Percentiles rank a stretch among this genome's conserved stretches.
Evolutionary conservation across 208 protist species (phyloP).

Genomic region (Crithidia brevicula): DNA sequence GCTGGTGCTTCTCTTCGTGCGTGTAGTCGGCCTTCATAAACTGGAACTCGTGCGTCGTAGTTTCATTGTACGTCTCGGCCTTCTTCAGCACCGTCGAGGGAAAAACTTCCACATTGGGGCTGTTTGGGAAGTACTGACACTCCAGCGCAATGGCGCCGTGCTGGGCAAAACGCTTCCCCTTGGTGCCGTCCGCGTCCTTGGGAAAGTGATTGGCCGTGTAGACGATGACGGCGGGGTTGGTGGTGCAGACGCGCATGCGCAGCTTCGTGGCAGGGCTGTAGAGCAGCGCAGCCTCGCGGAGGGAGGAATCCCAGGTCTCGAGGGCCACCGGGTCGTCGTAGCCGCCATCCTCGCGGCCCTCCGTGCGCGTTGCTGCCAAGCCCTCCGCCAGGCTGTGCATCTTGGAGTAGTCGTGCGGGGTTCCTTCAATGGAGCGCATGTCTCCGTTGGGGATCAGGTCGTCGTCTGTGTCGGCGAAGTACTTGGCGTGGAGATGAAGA

Average conservation of each 20-base stretch:
- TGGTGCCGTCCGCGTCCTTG: slow-evolving; percentile 47
- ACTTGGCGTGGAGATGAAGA: slow-evolving; percentile 50
- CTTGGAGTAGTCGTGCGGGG: slow-evolving; percentile 62
- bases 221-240: slow-evolving; percentile 63
- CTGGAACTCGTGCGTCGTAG: slow-evolving; percentile 67
- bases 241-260: slow-evolving; percentile 68
- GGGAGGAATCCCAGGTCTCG: slow-evolving; percentile 69
- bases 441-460: slow-evolving; percentile 47
- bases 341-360: slow-evolving; percentile 46
- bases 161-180: slow-evolving; percentile 63
- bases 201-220: slow-evolving; percentile 77
- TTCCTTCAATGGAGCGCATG: slow-evolving; percentile 44
- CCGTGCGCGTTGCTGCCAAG: slow-evolving; percentile 46
- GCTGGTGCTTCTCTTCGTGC: slow-evolving; percentile 20
- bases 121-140: slow-evolving; percentile 86
- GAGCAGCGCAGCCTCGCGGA: slow-evolving; percentile 68
- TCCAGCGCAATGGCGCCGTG: slow-evolving; percentile 69
- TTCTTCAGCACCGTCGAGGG: slow-evolving; percentile 66
- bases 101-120: slow-evolving; percentile 62
- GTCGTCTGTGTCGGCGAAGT: slow-evolving; percentile 55
- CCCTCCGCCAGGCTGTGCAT: slow-evolving; percentile 51
- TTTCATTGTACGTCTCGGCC: slow-evolving; percentile 69
- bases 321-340: slow-evolving; percentile 81
- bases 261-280: slow-evolving; percentile 70
- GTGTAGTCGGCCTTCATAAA: slow-evolving; percentile 41